These are phyloP conservation scores for Zoysia japonica DNA, from an alignment of 176 grass and related monocot species.

Conservation along the genomic window DNA sequence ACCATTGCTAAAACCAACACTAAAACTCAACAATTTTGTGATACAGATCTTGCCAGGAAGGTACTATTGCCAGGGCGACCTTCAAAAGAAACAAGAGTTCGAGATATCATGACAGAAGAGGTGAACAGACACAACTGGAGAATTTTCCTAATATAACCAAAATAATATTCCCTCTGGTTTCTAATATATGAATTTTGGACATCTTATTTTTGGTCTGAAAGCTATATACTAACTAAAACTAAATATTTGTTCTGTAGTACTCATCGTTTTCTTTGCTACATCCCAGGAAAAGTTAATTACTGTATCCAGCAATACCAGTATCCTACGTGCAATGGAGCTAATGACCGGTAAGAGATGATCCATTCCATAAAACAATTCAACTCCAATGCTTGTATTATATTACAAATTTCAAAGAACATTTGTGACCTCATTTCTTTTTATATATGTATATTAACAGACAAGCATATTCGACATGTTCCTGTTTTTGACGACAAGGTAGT, in stretches of 20 bases:
- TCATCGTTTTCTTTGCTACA: conserved; percentile 26
- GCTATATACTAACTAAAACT: background rate
- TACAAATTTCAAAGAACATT: background rate
- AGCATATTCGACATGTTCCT: conserved; percentile 80
- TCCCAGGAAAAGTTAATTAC: conserved; percentile 68
- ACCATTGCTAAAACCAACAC: background rate
- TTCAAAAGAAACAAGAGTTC: conserved; percentile 64
- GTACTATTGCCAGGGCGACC: conserved; percentile 65
- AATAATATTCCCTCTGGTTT: background rate
- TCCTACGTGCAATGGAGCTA: conserved; percentile 87
- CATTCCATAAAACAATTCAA: conserved; percentile 19
- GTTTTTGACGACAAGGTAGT: conserved; percentile 82
- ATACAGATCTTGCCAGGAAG: conserved; percentile 79
- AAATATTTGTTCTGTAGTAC: background rate
- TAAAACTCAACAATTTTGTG: background rate
- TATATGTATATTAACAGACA: conserved; percentile 52
- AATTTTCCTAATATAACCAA: background rate
- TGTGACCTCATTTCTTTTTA: background rate
- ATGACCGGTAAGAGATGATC: conserved; percentile 63
- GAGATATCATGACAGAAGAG: conserved; percentile 92
- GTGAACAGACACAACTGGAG: conserved; percentile 37
- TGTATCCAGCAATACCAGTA: conserved; percentile 64
- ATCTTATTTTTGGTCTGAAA: background rate
- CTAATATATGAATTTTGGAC: background rate
- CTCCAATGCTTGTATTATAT: background rate